Evolutionary conservation across 148 eudicot species (phyloP).

Genomic region (Camellia granthamiana): DNA sequence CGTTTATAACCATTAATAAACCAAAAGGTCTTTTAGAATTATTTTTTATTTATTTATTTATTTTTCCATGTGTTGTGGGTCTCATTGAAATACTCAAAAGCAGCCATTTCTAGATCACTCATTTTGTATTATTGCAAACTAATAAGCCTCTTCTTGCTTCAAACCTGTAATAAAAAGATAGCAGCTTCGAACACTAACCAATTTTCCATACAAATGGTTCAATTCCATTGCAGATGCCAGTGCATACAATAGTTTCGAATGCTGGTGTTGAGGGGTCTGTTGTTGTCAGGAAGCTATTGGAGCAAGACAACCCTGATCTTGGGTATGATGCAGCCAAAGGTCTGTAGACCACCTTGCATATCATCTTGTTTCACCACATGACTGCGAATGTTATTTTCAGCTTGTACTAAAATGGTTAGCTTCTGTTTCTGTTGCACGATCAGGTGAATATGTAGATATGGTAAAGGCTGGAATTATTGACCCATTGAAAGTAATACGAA

Average conservation of each 20-base stretch:
- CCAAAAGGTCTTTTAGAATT: background rate
- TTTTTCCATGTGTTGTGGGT: background rate
- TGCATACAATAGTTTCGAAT: slow-evolving; percentile 71
- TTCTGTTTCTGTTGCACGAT: background rate
- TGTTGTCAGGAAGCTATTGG: slow-evolving; percentile 80
- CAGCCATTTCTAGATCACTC: background rate
- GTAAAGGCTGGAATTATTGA: slow-evolving; percentile 87
- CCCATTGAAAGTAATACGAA: slow-evolving; percentile 89
- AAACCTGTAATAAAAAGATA: no score
- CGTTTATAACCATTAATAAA: background rate
- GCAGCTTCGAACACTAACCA: background rate
- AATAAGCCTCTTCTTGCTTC: background rate
- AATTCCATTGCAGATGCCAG: slow-evolving; percentile 47
- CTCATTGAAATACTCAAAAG: background rate
- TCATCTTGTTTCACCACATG: background rate
- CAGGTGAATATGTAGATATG: slow-evolving; percentile 94
- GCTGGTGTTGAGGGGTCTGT: slow-evolving; percentile 97
- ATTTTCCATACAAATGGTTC: background rate
- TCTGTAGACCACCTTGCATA: slow-evolving; percentile 14
- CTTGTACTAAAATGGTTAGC: background rate
- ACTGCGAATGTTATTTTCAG: background rate
- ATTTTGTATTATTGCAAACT: background rate
- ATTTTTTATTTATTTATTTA: no score
- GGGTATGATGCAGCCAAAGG: slow-evolving; percentile 98
- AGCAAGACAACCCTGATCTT: slow-evolving; percentile 71